A percentile compares a stretch with the other conserved stretches of the same genome.
Evolutionary conservation across 1,139 yeast genomes (phyloP).

Genomic region (Nematodospora anomalae): DNA sequence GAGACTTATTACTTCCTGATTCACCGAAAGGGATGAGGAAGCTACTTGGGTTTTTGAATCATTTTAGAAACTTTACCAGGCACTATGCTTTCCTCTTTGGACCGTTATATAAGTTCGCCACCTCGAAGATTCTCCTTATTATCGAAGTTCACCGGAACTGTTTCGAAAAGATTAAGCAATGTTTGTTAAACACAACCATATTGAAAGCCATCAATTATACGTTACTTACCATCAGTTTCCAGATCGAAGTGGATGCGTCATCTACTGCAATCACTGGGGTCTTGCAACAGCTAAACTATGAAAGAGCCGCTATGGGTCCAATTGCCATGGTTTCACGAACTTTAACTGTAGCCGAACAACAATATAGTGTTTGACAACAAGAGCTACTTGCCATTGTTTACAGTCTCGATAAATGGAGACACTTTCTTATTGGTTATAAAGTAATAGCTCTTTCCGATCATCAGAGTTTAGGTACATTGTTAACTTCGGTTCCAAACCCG

Average conservation of each 20-base stretch:
- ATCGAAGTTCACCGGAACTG: background rate
- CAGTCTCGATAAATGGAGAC: background rate
- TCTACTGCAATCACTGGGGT: too few relatives aligned
- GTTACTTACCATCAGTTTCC: background rate
- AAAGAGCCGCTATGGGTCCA: background rate
- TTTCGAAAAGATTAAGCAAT: background rate
- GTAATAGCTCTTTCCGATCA: background rate
- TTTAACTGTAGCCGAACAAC: too few relatives aligned
- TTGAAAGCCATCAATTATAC: background rate
- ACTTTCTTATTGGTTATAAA: background rate
- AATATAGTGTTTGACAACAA: background rate
- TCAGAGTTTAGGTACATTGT: background rate
- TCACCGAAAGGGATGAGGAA: too few relatives aligned
- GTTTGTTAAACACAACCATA: background rate
- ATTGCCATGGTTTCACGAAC: conserved; percentile 2
- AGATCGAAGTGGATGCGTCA: conserved; percentile 2
- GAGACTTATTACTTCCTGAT: too few relatives aligned
- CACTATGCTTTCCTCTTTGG: too few relatives aligned
- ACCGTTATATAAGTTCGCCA: too few relatives aligned
- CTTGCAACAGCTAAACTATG: background rate
- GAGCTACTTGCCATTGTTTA: conserved; percentile 1
- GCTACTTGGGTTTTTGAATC: too few relatives aligned
- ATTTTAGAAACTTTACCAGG: too few relatives aligned
- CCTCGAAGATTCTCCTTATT: too few relatives aligned
- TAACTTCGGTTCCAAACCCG: background rate